These are phyloP conservation scores for Hygrocybe coccinea DNA, from an alignment of 768 basidiomycete genomes.

Conservation along the genomic window DNA sequence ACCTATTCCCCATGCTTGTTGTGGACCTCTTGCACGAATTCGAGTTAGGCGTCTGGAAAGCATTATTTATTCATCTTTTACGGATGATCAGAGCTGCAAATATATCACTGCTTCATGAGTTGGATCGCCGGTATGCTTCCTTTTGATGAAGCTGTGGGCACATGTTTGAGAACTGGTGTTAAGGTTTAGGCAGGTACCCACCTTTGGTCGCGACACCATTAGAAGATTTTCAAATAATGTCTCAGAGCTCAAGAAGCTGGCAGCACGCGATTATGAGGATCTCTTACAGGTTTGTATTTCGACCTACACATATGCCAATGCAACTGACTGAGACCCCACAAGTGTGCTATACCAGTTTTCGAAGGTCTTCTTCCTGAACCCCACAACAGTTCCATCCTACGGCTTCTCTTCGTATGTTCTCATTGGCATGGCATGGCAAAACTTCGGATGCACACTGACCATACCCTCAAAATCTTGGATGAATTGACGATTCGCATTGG, in stretches of 20 bases:
- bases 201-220: conserved; percentile 19
- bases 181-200: conserved; percentile 8
- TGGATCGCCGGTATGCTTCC: background rate
- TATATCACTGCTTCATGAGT: background rate
- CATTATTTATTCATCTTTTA: conserved; percentile 24
- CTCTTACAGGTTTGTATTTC: conserved; percentile 25
- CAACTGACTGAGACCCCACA: background rate
- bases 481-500: conserved; percentile 24
- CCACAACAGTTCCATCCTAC: conserved; percentile 25
- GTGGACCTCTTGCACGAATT: conserved; percentile 9
- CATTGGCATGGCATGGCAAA: conserved; percentile 40
- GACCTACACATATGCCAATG: conserved; percentile 5
- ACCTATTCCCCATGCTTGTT: conserved; percentile 5
- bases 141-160: background rate
- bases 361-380: conserved; percentile 31
- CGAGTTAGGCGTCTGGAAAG: conserved; percentile 21
- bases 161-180: background rate
- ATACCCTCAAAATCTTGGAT: conserved; percentile 24
- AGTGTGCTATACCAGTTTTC: conserved; percentile 36
- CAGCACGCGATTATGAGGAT: conserved; percentile 29
- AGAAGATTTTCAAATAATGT: conserved; percentile 20
- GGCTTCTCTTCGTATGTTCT: conserved; percentile 30
- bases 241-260: conserved; percentile 18
- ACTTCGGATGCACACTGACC: conserved; percentile 34
- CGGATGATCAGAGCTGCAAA: conserved; percentile 2